These are phyloP conservation scores for Cyclotella atomus DNA, from an alignment of 108 stramenopile species.

Conservation along the genomic window DNA sequence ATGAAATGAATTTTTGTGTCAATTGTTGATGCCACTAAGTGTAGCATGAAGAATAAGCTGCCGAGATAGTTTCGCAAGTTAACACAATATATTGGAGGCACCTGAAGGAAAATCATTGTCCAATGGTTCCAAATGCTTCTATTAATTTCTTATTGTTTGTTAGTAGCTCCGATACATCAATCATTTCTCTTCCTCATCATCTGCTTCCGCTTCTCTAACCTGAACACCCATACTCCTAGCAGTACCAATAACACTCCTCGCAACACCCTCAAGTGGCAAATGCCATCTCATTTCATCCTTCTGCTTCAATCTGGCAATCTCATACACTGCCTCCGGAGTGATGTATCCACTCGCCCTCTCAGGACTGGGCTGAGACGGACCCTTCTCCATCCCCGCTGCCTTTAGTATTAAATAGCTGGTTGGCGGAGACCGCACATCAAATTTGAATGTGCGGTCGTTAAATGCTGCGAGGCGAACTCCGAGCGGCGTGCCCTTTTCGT, in stretches of 20 bases:
- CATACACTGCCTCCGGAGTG: slow-evolving; percentile 88
- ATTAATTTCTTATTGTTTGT: no score
- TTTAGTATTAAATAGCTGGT: slow-evolving; percentile 83
- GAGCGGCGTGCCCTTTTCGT: slow-evolving; percentile 74
- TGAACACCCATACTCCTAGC: slow-evolving; percentile 79
- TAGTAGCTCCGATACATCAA: no score
- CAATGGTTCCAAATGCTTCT: no score
- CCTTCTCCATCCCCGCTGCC: slow-evolving; percentile 82
- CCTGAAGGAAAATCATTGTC: no score
- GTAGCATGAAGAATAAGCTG: no score
- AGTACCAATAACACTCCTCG: slow-evolving; percentile 83
- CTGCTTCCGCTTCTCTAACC: slow-evolving; percentile 47
- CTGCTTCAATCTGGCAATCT: slow-evolving; percentile 92
- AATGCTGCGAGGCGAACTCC: slow-evolving; percentile 79
- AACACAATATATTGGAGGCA: no score
- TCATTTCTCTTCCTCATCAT: neutral
- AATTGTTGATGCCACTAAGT: no score
- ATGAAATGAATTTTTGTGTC: no score
- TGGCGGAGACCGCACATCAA: slow-evolving; percentile 81
- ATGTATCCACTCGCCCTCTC: slow-evolving; percentile 73
- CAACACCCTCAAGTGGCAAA: slow-evolving; percentile 83
- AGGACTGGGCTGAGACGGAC: slow-evolving; percentile 58
- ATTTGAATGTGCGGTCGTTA: slow-evolving; percentile 85
- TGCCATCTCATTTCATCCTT: slow-evolving; percentile 78
- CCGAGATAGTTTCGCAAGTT: no score